Percentiles rank a stretch among this genome's conserved stretches.
phyloP scores from a whole-genome alignment of 2,329 filamentous ascomycete species.

The Claviceps maximensis region DNA sequence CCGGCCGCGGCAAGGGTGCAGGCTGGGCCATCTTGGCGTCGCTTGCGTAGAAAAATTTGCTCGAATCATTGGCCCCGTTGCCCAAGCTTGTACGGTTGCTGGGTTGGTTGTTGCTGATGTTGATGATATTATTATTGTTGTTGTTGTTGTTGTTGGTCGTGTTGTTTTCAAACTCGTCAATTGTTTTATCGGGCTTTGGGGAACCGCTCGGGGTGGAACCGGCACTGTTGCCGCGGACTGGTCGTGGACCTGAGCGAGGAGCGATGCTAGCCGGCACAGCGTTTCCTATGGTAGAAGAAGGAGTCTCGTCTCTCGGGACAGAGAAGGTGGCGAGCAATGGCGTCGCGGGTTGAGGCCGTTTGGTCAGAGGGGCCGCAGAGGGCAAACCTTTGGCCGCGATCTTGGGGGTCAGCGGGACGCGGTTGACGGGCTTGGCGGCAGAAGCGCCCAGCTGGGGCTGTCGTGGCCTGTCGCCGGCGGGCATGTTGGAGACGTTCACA shows the following conservation, averaged over 20 bases:
- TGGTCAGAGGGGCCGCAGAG: conserved; percentile 26
- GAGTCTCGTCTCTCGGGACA: conserved; percentile 31
- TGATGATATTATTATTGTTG: background rate
- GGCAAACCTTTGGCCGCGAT: conserved; percentile 30
- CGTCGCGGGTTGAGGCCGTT: conserved; percentile 16
- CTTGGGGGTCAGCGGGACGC: conserved; percentile 41
- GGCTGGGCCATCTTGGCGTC: conserved; percentile 45
- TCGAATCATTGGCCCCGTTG: conserved; percentile 16
- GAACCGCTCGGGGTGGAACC: conserved; percentile 53
- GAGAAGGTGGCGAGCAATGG: conserved; percentile 10
- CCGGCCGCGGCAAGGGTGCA: conserved; percentile 24
- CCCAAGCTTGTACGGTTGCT: conserved; percentile 14
- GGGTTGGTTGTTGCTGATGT: conserved; percentile 4
- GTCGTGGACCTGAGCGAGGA: conserved; percentile 63
- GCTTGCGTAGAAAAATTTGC: conserved; percentile 85
- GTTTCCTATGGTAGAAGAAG: conserved; percentile 37
- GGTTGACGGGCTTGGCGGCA: conserved; percentile 38
- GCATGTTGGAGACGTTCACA: conserved; percentile 18
- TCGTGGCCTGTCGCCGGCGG: conserved; percentile 45
- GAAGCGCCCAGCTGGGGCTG: conserved; percentile 56
- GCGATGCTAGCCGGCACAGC: conserved; percentile 57
- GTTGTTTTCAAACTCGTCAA: conserved; percentile 29
- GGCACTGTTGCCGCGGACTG: conserved; percentile 55
- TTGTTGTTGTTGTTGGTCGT: background rate
- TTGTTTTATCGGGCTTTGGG: conserved; percentile 31